A percentile compares a stretch with the other conserved stretches of the same genome.
Evolutionary conservation across 2,329 filamentous ascomycete species (phyloP).

Genomic region (Claviceps sp.): DNA sequence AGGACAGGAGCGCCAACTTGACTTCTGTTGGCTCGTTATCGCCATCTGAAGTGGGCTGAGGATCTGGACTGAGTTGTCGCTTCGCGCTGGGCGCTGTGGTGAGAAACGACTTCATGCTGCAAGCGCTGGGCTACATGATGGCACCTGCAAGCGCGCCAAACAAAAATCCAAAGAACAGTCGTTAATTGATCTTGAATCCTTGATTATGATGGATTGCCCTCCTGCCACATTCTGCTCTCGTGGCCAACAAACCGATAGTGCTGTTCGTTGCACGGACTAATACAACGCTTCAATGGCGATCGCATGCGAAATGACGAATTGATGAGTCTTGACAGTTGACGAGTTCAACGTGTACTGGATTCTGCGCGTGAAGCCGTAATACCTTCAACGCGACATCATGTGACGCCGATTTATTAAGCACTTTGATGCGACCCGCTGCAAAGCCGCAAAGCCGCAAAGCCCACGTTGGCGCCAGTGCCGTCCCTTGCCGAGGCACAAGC

Average conservation of each 20-base stretch:
- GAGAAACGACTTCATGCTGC: slow-evolving; percentile 44
- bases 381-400: slow-evolving; percentile 4
- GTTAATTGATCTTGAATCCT: not conserved
- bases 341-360: not conserved
- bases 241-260: too few relatives aligned
- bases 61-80: slow-evolving; percentile 26
- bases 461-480: not conserved
- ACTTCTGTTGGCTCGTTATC: slow-evolving; percentile 64
- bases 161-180: too few relatives aligned
- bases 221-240: not conserved
- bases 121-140: slow-evolving; percentile 1
- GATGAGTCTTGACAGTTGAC: not conserved
- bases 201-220: not conserved
- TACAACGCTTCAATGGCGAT: not conserved
- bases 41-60: slow-evolving; percentile 12
- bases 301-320: not conserved
- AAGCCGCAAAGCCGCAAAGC: not conserved
- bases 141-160: not conserved
- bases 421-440: not conserved
- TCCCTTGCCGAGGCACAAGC: slow-evolving; percentile 6
- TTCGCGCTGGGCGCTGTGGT: slow-evolving; percentile 31
- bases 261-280: too few relatives aligned
- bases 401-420: not conserved
- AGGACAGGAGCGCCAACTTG: slow-evolving; percentile 73
- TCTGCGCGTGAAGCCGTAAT: not conserved